Conservation (phyloP, 148 eudicot genomes). For the Nepenthes mirabilis region DNA sequence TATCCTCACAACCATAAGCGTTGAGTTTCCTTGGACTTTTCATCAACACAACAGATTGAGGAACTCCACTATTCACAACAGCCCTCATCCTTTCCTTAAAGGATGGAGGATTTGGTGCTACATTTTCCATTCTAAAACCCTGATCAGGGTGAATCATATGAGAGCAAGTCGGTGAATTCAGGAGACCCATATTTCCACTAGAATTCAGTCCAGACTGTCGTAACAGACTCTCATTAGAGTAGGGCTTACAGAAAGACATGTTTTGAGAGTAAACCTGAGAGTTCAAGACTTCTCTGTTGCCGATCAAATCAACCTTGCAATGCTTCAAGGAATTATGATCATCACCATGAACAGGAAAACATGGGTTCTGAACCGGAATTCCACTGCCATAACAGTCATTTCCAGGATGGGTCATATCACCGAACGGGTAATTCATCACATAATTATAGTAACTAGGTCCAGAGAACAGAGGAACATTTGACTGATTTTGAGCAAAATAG, state of each 20-base stretch:
- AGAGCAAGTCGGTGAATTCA: conserved; percentile 15
- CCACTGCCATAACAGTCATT: conserved; percentile 12
- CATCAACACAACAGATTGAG: conserved; percentile 14
- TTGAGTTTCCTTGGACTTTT: conserved; percentile 17
- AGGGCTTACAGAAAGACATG: conserved; percentile 10
- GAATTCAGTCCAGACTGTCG: conserved; percentile 8
- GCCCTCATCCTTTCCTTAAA: conserved; percentile 16
- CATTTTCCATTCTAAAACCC: conserved; percentile 13
- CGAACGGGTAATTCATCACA: conserved; percentile 12
- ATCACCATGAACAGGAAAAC: not conserved
- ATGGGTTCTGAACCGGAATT: conserved; percentile 2
- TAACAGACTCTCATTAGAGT: conserved; percentile 13
- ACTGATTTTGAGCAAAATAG: conserved; percentile 13
- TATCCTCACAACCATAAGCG: conserved; percentile 18
- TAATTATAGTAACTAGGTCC: conserved; percentile 12
- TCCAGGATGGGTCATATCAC: conserved; percentile 10
- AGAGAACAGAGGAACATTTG: conserved; percentile 12
- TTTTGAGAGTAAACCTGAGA: conserved; percentile 11
- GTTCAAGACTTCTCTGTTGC: conserved; percentile 5
- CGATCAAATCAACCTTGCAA: conserved; percentile 1
- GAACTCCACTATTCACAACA: conserved; percentile 7
- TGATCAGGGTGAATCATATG: conserved; percentile 15
- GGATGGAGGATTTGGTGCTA: conserved; percentile 11
- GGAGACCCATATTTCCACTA: conserved; percentile 12
- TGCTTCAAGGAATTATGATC: conserved; percentile 14